Percentiles rank a stretch among this genome's conserved stretches.
These are phyloP conservation scores for Albifimbria verrucaria DNA, from an alignment of 2,329 filamentous ascomycete genomes.

Conservation along the genomic window DNA sequence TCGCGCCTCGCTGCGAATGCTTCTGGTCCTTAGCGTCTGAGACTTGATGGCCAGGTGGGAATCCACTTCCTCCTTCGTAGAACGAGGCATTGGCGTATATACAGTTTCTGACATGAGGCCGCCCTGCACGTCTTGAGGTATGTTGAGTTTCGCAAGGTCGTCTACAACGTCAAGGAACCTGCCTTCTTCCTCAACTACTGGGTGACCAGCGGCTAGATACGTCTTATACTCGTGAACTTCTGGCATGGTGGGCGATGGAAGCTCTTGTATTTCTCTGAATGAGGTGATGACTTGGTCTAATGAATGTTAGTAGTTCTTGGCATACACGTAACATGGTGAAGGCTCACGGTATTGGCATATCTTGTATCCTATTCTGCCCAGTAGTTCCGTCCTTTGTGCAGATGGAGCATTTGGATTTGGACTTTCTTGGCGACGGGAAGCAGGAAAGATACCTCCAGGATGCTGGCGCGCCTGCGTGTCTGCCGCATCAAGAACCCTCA, in stretches of 20 bases:
- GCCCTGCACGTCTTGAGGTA: slow-evolving; percentile 5
- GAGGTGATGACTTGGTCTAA: slow-evolving; percentile 58
- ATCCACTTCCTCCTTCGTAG: slow-evolving; percentile 4
- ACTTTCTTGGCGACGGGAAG: slow-evolving; percentile 57
- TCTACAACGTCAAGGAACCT: slow-evolving; percentile 53
- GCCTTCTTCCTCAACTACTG: slow-evolving; percentile 57
- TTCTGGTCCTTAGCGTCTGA: not conserved
- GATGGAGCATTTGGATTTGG: slow-evolving; percentile 54
- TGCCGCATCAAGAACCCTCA: slow-evolving; percentile 63
- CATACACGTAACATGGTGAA: not conserved
- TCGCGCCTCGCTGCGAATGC: not conserved
- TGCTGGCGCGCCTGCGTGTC: slow-evolving; percentile 47
- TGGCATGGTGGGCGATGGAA: slow-evolving; percentile 43
- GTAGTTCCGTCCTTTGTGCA: slow-evolving; percentile 56
- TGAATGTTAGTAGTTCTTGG: not conserved
- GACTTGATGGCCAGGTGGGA: slow-evolving; percentile 3
- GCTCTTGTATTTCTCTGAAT: slow-evolving; percentile 49
- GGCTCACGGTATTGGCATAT: slow-evolving; percentile 64
- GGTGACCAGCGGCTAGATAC: slow-evolving; percentile 52
- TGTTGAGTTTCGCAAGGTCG: slow-evolving; percentile 47
- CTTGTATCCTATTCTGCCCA: slow-evolving; percentile 63
- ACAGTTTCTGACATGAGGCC: slow-evolving; percentile 13
- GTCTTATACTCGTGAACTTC: slow-evolving; percentile 46
- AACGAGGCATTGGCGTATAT: slow-evolving; percentile 18
- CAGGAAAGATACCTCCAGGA: slow-evolving; percentile 46